phyloP scores from a whole-genome alignment of 768 basidiomycete genomes.

The Boletus insuetus region DNA sequence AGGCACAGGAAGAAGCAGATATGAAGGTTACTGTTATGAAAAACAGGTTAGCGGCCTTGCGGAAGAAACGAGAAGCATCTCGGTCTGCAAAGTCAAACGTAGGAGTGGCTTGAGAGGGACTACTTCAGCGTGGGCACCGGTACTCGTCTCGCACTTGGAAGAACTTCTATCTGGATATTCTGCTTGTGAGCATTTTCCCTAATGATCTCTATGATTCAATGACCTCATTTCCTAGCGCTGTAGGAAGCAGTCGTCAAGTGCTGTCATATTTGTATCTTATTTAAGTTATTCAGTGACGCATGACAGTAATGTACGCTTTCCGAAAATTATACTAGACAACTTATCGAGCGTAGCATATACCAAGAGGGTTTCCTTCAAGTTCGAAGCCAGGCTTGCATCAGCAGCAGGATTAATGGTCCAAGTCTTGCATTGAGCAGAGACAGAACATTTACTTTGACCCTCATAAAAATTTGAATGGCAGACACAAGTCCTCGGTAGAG shows the following conservation, averaged over 20 bases:
- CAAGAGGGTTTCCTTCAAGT: no score
- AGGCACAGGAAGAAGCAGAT: slow-evolving; percentile 86
- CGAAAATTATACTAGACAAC: not conserved
- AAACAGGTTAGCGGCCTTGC: slow-evolving; percentile 58
- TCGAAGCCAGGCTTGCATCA: not conserved
- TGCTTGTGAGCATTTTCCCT: not conserved
- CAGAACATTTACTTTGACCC: not conserved
- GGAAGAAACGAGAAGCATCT: slow-evolving; percentile 42
- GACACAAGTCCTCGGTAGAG: not conserved
- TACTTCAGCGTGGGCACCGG: not conserved
- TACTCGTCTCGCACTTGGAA: not conserved
- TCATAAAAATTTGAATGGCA: no score
- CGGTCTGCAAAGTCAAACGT: slow-evolving; percentile 18
- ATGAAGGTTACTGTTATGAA: slow-evolving; percentile 67
- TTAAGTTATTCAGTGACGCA: not conserved
- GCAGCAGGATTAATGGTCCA: not conserved
- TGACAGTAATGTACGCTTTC: not conserved
- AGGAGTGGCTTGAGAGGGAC: slow-evolving; percentile 11
- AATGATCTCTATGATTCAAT: not conserved
- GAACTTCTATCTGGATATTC: not conserved
- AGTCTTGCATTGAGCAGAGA: not conserved
- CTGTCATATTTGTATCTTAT: not conserved
- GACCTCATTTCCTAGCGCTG: not conserved
- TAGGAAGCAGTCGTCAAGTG: not conserved
- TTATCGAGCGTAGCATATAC: not conserved